Base-by-base conservation (phyloP, 202 grass and related monocot genomes). In the Saccharum hybrid region DNA sequence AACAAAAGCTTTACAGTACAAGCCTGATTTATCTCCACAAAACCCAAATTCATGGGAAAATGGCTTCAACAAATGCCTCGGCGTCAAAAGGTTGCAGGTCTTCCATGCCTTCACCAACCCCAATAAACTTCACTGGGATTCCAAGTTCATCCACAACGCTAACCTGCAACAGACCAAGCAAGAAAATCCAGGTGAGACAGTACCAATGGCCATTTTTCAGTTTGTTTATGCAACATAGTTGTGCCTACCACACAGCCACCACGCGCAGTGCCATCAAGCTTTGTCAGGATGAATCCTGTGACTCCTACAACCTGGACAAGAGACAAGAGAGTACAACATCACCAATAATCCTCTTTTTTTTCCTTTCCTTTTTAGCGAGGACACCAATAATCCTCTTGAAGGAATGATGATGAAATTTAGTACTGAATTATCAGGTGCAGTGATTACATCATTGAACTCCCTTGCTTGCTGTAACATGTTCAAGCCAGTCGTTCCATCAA, bases 401-500 rank as follows among this genome's bases (percentile, higher is more conserved):
- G 12, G 12, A 51, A 34, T 48, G 31, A 16, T 56, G 16, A 23
- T 61, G 23, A 61, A 68, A 81, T 22, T 42, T 10, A 31, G 33
- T 19, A 51, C 34, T 37, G 76, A 82, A 73, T 66, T 22, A 54
- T 59, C 23, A 62, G 18, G 12, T 34, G 4, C 19, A 16, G 63
- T 76, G 34, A 48, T 86, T 93, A 98, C 95, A 82, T 95, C 96
- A 70, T 98, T 98, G 79, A 98, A 98, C 74, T 98, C 96, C 73
- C 75, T 93, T 36, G 96, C 93, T 85, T 92, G 92, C 7, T 90
- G 91, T 70, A 98, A 76, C 96, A 98, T 98, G 88, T 98, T 98
- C 77, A 98, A 83, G 70, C 96, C 96, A 54, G 96, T 98, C n/a
- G 93, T 98, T 57, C 96, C 96, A 89, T 98, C 96, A 33, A 98